Base-by-base conservation (phyloP, 805 yeast species). In the Ogataea zsoltii region DNA sequence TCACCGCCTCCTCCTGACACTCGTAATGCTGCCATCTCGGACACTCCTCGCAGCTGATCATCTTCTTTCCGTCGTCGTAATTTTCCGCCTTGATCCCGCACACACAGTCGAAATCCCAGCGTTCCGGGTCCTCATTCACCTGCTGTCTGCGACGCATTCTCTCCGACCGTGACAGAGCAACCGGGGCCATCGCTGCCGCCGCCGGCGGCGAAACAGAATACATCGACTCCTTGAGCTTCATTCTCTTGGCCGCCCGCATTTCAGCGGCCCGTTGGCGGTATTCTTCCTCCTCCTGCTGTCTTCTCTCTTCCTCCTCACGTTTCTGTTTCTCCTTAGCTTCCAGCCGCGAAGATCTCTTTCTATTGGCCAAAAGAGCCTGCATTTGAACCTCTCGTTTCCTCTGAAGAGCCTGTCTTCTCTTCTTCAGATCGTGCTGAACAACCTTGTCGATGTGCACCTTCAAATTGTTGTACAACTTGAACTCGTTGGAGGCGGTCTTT, bases 341-440 rank as follows among this genome's bases (percentile, higher is more conserved):
- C 35, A 87, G 63, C 63, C 94, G 74, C 1, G 89, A 79, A 0
- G 92, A 85, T 53, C 88, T 73, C 56, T 87, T 86, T 56, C 94
- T 74, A 45, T 85, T 78, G 3, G 82, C 82, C 57, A 87, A 65
- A 44, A 87, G 62, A 17, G 75, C 76, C 38, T 77, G 79, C 74
- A 86, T 72, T 51, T 85, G 82, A 37, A 77, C 74, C 45, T 83
- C 88, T 59, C 79, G 82, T 53, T 74, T 77, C 54, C 85, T 69
- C 50, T 77, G 78, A 23, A 75, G 60, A 14, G 80, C 68, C 47
- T 73, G 74, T 54, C 73, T 77, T 51, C 88, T 68, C 54, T 79
- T 79, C 46, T 71, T 74, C 32, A 78, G 53, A 56, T 83, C 88
- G 46, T 69, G 71, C 7, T 53, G 55, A 0, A 72, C 68, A 5